Percentiles rank a stretch among this genome's conserved stretches.
These are phyloP conservation scores for Candida glucosophila DNA, from an alignment of 1,139 yeast genomes.

Conservation along the genomic window DNA sequence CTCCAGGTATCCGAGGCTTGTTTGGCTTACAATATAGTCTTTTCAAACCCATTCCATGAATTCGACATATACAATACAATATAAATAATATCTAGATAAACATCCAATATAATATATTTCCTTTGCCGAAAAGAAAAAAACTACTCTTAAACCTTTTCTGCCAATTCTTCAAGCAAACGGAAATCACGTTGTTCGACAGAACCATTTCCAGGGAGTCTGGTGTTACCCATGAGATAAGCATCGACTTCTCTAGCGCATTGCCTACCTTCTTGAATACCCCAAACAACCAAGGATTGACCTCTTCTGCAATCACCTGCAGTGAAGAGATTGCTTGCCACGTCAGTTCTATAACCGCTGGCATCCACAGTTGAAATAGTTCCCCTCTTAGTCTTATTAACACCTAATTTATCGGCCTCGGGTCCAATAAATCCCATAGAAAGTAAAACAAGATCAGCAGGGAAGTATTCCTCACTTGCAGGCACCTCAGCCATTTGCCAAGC, in stretches of 20 bases:
- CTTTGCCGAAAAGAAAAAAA: no score
- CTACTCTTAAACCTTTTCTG: conserved; percentile 43
- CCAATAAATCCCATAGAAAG: conserved; percentile 97
- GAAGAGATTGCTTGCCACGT: conserved; percentile 56
- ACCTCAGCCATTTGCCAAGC: conserved; percentile 99
- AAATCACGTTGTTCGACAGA: conserved; percentile 80
- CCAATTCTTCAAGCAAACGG: conserved; percentile 64
- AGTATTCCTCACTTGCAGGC: conserved; percentile 88
- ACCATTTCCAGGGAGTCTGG: conserved; percentile 90
- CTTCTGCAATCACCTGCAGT: conserved; percentile 99
- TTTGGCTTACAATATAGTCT: no score
- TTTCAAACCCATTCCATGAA: no score
- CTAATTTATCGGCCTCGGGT: conserved; percentile 79
- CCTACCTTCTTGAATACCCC: conserved; percentile 99
- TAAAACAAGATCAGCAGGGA: conserved; percentile 90
- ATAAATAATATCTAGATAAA: no score
- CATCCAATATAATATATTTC: no score
- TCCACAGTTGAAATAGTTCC: conserved; percentile 75
- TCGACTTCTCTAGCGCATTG: conserved; percentile 97
- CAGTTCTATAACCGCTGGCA: conserved; percentile 65
- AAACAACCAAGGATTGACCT: conserved; percentile 95
- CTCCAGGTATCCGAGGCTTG: no score
- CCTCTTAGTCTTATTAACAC: conserved; percentile 67
- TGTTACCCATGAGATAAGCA: conserved; percentile 62
- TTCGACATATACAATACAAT: no score